A percentile compares a stretch with the other conserved stretches of the same genome.
Evolutionary conservation across 2,329 filamentous ascomycete genomes (phyloP).

Genomic region (Hypoxylon sp.): DNA sequence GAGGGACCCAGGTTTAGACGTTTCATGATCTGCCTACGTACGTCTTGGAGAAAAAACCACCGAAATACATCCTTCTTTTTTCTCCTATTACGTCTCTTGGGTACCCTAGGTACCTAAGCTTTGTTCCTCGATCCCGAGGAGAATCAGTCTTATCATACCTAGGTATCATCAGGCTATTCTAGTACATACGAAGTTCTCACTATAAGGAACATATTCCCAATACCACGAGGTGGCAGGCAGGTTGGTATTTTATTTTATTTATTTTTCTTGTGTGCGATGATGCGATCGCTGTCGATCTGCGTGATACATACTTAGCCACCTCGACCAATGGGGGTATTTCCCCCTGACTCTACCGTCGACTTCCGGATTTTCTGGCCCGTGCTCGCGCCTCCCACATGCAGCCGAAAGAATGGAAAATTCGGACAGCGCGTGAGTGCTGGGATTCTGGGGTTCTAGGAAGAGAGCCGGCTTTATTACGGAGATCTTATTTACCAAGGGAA

Average conservation of each 20-base stretch:
- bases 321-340: slow-evolving; percentile 26
- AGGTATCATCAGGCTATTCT: slow-evolving; percentile 26
- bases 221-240: slow-evolving; percentile 11
- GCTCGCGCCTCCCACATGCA: slow-evolving; percentile 13
- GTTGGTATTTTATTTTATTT: slow-evolving; percentile 11
- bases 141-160: slow-evolving; percentile 15
- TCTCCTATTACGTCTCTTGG: slow-evolving; percentile 5
- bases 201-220: not conserved
- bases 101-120: slow-evolving; percentile 13
- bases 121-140: slow-evolving; percentile 16
- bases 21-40: slow-evolving; percentile 42
- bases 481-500: slow-evolving; percentile 23
- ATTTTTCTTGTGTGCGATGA: slow-evolving; percentile 26
- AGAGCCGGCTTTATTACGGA: slow-evolving; percentile 32
- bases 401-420: slow-evolving; percentile 29
- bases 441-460: not conserved
- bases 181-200: slow-evolving; percentile 2
- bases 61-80: slow-evolving; percentile 26
- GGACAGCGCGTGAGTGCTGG: slow-evolving; percentile 12
- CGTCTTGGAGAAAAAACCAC: slow-evolving; percentile 29
- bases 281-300: slow-evolving; percentile 36
- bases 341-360: slow-evolving; percentile 25
- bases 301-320: slow-evolving; percentile 13
- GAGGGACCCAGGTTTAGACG: slow-evolving; percentile 21
- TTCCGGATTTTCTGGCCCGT: slow-evolving; percentile 28